Conservation (phyloP, 2,329 filamentous ascomycete species). For the Colletotrichum sansevieriae region DNA sequence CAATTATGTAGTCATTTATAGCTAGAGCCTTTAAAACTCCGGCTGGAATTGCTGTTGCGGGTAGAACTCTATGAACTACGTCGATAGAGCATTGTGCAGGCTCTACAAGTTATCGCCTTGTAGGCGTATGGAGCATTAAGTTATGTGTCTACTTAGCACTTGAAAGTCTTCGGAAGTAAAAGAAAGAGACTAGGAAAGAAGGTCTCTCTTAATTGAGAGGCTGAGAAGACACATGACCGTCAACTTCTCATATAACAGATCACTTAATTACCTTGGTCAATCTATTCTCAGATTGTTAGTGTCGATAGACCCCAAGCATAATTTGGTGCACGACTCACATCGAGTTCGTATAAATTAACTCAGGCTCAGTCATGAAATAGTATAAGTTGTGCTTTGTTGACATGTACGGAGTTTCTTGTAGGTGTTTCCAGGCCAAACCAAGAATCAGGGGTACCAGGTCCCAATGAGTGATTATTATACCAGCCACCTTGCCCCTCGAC, state of each 20-base stretch:
- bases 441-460: conserved; percentile 69
- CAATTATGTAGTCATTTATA: conserved; percentile 68
- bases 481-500: conserved; percentile 50
- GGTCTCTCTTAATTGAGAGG: conserved; percentile 54
- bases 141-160: conserved; percentile 61
- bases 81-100: conserved; percentile 61
- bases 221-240: neutral
- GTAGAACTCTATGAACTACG: conserved; percentile 65
- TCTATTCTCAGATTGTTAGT: neutral
- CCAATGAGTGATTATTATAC: conserved; percentile 61
- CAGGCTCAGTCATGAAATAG: conserved; percentile 49
- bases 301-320: conserved; percentile 19
- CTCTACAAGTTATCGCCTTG: conserved; percentile 59
- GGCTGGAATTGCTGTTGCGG: conserved; percentile 54
- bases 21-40: conserved; percentile 59
- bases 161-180: conserved; percentile 70
- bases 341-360: conserved; percentile 62
- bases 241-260: neutral
- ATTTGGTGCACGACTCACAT: conserved; percentile 51
- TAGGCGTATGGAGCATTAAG: conserved; percentile 68
- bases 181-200: conserved; percentile 65
- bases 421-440: conserved; percentile 57
- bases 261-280: neutral
- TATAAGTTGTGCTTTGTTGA: conserved; percentile 63
- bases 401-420: conserved; percentile 66